These are phyloP conservation scores for Saturnispora kantuleensis DNA, from an alignment of 805 yeast species.

Conservation along the genomic window DNA sequence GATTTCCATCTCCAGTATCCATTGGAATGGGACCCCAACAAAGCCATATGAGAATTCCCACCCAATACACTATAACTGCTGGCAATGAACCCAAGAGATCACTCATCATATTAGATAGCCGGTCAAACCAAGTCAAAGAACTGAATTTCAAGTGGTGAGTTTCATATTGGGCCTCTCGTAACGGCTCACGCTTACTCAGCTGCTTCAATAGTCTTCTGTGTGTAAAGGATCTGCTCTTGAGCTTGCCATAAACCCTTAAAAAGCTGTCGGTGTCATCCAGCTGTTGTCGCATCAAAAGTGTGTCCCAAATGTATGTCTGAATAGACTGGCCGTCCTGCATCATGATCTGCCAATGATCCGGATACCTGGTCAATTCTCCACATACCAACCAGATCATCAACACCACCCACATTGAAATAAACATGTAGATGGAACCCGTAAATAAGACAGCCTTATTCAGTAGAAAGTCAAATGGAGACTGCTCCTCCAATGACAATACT, in stretches of 20 bases:
- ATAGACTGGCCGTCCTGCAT: conserved; percentile 35
- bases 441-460: conserved; percentile 11
- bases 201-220: conserved; percentile 14
- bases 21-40: conserved; percentile 27
- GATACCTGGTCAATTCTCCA: conserved; percentile 23
- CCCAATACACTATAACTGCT: conserved; percentile 28
- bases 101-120: conserved; percentile 20
- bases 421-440: conserved; percentile 16
- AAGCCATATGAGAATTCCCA: conserved; percentile 31
- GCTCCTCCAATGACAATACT: neutral
- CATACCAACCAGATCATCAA: conserved; percentile 14
- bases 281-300: conserved; percentile 33
- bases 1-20: conserved; percentile 6
- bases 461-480: conserved; percentile 11
- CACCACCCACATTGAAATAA: conserved; percentile 21
- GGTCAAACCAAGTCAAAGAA: conserved; percentile 27
- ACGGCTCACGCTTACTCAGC: neutral
- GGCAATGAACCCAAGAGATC: conserved; percentile 26
- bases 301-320: conserved; percentile 32
- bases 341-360: conserved; percentile 31
- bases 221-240: conserved; percentile 24
- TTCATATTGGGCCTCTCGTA: conserved; percentile 7
- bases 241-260: conserved; percentile 20
- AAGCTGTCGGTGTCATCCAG: conserved; percentile 22
- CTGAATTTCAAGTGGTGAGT: conserved; percentile 12